Conservation (phyloP, 345 rosid species). For the Alliaria petiolata region DNA sequence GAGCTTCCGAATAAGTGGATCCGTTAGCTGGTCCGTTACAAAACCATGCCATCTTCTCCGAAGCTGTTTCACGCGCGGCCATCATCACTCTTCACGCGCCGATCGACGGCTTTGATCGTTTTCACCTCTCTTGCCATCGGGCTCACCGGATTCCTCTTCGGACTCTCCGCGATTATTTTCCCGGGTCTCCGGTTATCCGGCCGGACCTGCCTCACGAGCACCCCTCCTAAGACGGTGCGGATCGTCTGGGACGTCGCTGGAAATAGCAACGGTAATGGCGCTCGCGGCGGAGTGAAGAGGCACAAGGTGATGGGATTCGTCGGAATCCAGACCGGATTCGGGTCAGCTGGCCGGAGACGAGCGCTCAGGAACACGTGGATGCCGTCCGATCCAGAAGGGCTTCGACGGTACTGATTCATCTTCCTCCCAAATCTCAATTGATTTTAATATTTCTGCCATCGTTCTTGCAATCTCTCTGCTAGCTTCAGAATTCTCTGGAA, state of each 20-base stretch:
- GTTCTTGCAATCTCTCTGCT: background rate
- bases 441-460: background rate
- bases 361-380: slow-evolving; percentile 86
- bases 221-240: slow-evolving; percentile 54
- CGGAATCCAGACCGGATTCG: slow-evolving; percentile 87
- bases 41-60: slow-evolving; percentile 71
- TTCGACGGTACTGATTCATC: slow-evolving; percentile 54
- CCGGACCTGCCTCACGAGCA: slow-evolving; percentile 25
- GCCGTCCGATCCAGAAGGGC: slow-evolving; percentile 80
- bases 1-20: background rate
- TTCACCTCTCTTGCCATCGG: slow-evolving; percentile 50
- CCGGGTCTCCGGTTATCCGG: slow-evolving; percentile 29
- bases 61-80: slow-evolving; percentile 50
- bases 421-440: background rate
- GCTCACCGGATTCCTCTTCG: slow-evolving; percentile 61
- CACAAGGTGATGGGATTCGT: slow-evolving; percentile 85
- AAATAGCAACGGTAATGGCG: slow-evolving; percentile 5
- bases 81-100: slow-evolving; percentile 35
- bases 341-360: slow-evolving; percentile 56
- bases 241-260: slow-evolving; percentile 57
- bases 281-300: slow-evolving; percentile 35
- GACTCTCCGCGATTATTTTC: slow-evolving; percentile 41
- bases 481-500: slow-evolving; percentile 10
- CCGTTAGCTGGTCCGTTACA: background rate
- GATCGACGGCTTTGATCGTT: slow-evolving; percentile 47